Base-by-base conservation (phyloP, 1,139 yeast genomes). In the Debaryomycetaceae sp. region DNA sequence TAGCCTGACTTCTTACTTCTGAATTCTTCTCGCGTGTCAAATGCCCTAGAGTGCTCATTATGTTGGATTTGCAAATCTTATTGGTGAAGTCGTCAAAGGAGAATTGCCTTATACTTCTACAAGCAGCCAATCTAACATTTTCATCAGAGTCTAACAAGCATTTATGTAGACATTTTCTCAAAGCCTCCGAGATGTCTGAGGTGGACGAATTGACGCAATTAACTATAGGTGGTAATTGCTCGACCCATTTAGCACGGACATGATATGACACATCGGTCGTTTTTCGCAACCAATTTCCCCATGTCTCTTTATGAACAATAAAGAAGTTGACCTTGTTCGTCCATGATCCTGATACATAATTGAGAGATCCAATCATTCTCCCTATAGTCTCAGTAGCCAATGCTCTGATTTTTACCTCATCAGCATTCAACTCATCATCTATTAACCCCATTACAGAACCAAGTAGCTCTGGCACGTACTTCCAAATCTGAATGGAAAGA, bases 371-470 rank as follows among this genome's bases (percentile, higher is more conserved):
- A 1, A 89, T 63, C 63, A 91, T 81, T 39, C 73, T 67, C 0
- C 95, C 95, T 6, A 91, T 75, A 0, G 95, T 80, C 41, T 78
- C 78, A 0, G 96, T 87, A 0, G 96, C 91, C 46, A 86, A 62
- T 1, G 72, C 62, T 49, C 97, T 75, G 24, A 87, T 72, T 17
- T 72, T 63, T 24, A 78, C 80, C 51, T 84, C 81, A 40, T 86
- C 93, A 0, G 93, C 85, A 50, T 79, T 82, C 42, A 91, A 67
- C 51, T 89, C 96, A 56, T 87, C 93, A 52, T 87, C 90, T 6
- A 90, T 69, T 46, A 88, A 78, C 0, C 96, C 95, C 73, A 88
- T 78, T 0, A 87, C 86, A 0, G 95, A 81, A 4, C 79, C 75
- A 24, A 89, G 67, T 29, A 88, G 67, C 37, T 86, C 93, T 0